phyloP scores from a whole-genome alignment of 1,284 basidiomycete species.

The Pholiota adiposa region DNA sequence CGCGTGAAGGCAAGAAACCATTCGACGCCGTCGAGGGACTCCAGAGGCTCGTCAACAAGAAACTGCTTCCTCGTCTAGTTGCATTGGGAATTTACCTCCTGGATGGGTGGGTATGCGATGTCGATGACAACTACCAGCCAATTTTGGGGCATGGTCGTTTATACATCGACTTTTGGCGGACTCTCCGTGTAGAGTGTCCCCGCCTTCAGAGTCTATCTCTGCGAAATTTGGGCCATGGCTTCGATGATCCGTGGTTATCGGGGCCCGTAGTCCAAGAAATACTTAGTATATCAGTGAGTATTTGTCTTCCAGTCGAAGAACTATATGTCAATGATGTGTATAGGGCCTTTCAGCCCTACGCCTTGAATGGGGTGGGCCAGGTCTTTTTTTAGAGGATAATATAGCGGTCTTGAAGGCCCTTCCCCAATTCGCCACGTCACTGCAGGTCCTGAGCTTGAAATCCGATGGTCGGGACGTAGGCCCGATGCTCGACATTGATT shows the following conservation, averaged over 20 bases:
- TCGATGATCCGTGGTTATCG: background rate
- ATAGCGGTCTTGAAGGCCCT: background rate
- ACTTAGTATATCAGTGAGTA: background rate
- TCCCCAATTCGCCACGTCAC: background rate
- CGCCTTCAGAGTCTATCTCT: background rate
- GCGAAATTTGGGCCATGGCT: background rate
- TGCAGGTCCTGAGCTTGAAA: background rate
- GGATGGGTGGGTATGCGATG: background rate
- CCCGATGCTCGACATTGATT: background rate
- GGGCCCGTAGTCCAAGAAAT: background rate
- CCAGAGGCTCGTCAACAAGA: background rate
- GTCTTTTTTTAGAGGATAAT: background rate
- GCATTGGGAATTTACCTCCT: background rate
- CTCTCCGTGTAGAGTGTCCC: background rate
- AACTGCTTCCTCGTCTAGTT: background rate
- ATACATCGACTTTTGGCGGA: background rate
- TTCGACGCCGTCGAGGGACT: background rate
- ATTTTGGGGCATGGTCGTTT: too few species aligned
- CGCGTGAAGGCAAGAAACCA: background rate
- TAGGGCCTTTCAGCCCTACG: background rate
- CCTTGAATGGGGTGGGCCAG: background rate
- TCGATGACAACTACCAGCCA: background rate
- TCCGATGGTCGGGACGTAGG: background rate
- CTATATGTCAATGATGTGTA: background rate
- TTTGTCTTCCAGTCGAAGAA: background rate